Base-by-base conservation (phyloP, 768 basidiomycete species). In the Russula abietina region DNA sequence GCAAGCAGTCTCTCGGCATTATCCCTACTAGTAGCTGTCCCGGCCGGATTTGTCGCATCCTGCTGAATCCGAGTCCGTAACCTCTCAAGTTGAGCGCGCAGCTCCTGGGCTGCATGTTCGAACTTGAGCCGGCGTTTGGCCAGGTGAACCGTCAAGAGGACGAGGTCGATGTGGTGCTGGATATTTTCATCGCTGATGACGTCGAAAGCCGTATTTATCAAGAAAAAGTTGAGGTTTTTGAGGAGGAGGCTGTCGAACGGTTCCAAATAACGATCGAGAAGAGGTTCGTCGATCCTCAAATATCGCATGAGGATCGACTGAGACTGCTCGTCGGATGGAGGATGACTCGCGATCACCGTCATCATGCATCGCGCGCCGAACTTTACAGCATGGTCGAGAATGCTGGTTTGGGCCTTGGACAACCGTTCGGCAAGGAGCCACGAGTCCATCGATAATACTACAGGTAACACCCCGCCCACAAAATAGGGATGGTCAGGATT, bases 291-390 rank as follows among this genome's bases (percentile, higher is more conserved):
- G n/a, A 61, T 41, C 4, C 12, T 19, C 22, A 50, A 43, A 16
- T 43, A 39, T 43, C 38, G 39, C 41, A 7, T 39, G 41, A 57
- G 39, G 49, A 53, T 39, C 24, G 30, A 1, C 30, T 0, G 30
- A n/a, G 16, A 8, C 14, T 43, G 16, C 24, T 19, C 33, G 8
- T 16, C 12, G 3, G 28, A 48, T 3, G 46, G 55, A 1, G 14
- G 26, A 41, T 7, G 54, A 9, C 28, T 50, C 16, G 54, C 48
- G 3, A 56, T 22, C 7, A 51, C 55, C 10, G 61, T 14, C 6
- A 49, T 55, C 48, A 62, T 41, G 28, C 61, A 62, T 26, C 14
- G 39, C 39, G 55, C 61, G 43, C 16, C 61, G 55, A 62, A 36
- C 28, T 7, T 51, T 4, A 56, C 38, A 11, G 14, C 17, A 17